Percentiles rank a stretch among this genome's conserved stretches.
These are phyloP conservation scores for Fusarium nisikadoi DNA, from an alignment of 2,329 filamentous ascomycete genomes.

Conservation along the genomic window DNA sequence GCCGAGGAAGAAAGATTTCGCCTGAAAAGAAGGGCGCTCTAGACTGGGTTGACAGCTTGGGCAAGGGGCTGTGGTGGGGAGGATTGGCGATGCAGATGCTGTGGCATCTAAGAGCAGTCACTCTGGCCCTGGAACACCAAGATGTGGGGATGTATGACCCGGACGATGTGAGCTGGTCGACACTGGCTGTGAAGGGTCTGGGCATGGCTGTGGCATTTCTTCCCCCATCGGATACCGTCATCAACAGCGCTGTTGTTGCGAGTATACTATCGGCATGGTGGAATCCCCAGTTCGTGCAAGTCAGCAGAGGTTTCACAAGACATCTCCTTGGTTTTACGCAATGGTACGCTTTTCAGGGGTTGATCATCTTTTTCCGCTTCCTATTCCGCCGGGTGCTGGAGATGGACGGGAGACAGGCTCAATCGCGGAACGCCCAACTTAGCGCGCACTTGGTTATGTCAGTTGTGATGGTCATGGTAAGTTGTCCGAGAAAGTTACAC, in stretches of 20 bases:
- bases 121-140: constrained; percentile 39
- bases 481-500: constrained; percentile 36
- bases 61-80: constrained; percentile 60
- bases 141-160: constrained; percentile 50
- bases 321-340: constrained; percentile 69
- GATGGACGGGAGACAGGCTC: constrained; percentile 52
- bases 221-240: constrained; percentile 54
- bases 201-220: constrained; percentile 45
- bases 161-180: constrained; percentile 42
- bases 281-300: constrained; percentile 74
- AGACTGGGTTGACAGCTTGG: constrained; percentile 56
- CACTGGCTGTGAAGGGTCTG: constrained; percentile 22
- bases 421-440: constrained; percentile 55
- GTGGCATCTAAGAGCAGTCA: constrained; percentile 59
- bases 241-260: constrained; percentile 60
- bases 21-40: constrained; percentile 50
- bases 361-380: constrained; percentile 67
- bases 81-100: constrained; percentile 58
- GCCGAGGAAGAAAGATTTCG: constrained; percentile 51
- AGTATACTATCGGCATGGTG: constrained; percentile 70
- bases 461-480: constrained; percentile 64
- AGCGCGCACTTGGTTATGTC: constrained; percentile 67
- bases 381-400: constrained; percentile 57
- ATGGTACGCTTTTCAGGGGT: constrained; percentile 73
- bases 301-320: constrained; percentile 67